phyloP scores from a whole-genome alignment of 305 asterid genomes.

The Solanum hybrid region DNA sequence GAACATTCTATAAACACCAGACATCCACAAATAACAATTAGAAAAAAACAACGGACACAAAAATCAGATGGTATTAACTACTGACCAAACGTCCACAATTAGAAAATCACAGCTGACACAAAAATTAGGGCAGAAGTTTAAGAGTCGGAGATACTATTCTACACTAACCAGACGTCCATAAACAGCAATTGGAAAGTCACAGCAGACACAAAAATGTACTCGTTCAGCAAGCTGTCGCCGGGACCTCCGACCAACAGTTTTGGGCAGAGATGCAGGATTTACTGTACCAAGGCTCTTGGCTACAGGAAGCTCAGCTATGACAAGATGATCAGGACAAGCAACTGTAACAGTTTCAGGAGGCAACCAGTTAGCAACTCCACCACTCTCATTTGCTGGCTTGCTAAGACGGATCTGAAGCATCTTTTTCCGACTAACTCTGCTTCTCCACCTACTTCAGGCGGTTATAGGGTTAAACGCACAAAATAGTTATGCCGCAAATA shows the following conservation, averaged over 20 bases:
- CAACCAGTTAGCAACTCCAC: background rate
- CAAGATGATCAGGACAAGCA: background rate
- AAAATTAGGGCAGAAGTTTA: background rate
- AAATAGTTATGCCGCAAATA: background rate
- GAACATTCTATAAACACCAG: background rate
- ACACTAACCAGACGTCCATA: slow-evolving; percentile 80
- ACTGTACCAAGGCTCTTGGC: slow-evolving; percentile 76
- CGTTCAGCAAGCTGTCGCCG: background rate
- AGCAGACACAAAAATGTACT: slow-evolving; percentile 52
- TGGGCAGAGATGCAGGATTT: slow-evolving; percentile 35
- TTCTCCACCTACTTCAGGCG: background rate
- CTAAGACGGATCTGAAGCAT: background rate
- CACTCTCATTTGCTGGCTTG: background rate
- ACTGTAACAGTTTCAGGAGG: background rate
- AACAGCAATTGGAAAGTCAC: slow-evolving; percentile 77
- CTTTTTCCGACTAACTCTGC: background rate
- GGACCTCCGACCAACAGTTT: slow-evolving; percentile 70
- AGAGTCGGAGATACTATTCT: background rate
- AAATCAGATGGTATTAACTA: background rate
- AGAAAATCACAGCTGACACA: background rate
- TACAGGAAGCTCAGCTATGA: slow-evolving; percentile 87
- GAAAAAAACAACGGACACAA: background rate
- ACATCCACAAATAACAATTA: background rate
- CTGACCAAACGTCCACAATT: background rate
- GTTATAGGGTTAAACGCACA: background rate